Evolutionary conservation across 2,329 filamentous ascomycete genomes (phyloP).

Genomic region (Monascus ruber): DNA sequence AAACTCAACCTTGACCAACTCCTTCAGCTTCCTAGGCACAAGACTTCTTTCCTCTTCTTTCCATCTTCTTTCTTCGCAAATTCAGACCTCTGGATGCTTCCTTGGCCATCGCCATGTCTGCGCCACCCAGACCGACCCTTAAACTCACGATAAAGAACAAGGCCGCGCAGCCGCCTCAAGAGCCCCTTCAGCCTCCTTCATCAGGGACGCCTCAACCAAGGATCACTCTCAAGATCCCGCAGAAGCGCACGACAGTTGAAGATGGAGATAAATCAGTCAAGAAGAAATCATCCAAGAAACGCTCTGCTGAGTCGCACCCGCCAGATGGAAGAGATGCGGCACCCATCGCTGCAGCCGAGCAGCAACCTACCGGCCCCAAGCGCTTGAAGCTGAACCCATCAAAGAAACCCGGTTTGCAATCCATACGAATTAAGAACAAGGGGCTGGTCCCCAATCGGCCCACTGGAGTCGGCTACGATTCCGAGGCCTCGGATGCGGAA

Average conservation of each 20-base stretch:
- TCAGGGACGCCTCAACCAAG: conserved; percentile 23
- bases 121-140: conserved; percentile 22
- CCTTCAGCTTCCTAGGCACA: neutral
- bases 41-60: conserved; percentile 1
- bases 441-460: conserved; percentile 59
- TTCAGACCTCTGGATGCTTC: neutral
- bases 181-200: conserved; percentile 10
- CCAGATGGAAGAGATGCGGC: conserved; percentile 11
- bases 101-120: conserved; percentile 19
- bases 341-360: conserved; percentile 6
- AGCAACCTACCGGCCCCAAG: conserved; percentile 21
- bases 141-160: conserved; percentile 34
- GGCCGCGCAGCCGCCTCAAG: conserved; percentile 12
- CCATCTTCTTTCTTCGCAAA: conserved; percentile 6
- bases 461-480: conserved; percentile 86
- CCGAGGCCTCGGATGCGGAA: conserved; percentile 85
- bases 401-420: conserved; percentile 29
- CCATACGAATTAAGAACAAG: conserved; percentile 51
- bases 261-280: conserved; percentile 19
- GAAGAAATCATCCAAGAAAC: conserved; percentile 29
- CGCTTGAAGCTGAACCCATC: conserved; percentile 28
- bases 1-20: too few species aligned
- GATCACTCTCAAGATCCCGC: conserved; percentile 31
- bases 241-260: conserved; percentile 13
- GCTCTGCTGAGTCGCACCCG: conserved; percentile 17